phyloP scores from a whole-genome alignment of 2,329 filamentous ascomycete genomes.

The Phaeosphaeriaceae sp. region DNA sequence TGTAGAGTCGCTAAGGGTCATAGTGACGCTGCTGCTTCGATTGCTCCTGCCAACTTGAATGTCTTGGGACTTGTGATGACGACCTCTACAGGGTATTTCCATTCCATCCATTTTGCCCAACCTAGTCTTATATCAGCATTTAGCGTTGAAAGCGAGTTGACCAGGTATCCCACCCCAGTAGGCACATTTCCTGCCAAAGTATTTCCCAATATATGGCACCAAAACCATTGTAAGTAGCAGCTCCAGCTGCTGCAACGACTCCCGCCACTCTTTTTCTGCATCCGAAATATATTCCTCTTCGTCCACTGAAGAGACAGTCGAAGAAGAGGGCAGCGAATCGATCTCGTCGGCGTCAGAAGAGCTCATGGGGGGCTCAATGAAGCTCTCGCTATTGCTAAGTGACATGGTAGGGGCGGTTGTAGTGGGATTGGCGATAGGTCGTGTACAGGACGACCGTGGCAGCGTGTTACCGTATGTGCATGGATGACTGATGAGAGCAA shows the following conservation, averaged over 20 bases:
- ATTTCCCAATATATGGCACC: conserved; percentile 93
- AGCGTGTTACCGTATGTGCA: conserved; percentile 28
- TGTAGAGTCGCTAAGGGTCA: conserved; percentile 18
- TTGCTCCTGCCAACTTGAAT: conserved; percentile 55
- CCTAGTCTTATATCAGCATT: conserved; percentile 60
- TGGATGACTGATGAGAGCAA: conserved; percentile 12
- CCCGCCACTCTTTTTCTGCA: conserved; percentile 93
- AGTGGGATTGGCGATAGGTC: neutral
- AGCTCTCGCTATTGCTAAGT: conserved; percentile 45
- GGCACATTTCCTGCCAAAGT: conserved; percentile 90
- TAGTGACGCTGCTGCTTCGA: conserved; percentile 55
- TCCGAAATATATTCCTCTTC: conserved; percentile 73
- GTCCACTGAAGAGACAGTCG: conserved; percentile 57
- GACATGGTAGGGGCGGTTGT: conserved; percentile 38
- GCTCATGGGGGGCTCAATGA: conserved; percentile 41
- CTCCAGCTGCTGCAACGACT: conserved; percentile 91
- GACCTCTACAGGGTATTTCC: conserved; percentile 86
- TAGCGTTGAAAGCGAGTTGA: neutral
- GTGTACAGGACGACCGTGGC: neutral
- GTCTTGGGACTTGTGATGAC: conserved; percentile 53
- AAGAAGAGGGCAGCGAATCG: conserved; percentile 59
- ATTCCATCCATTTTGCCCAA: conserved; percentile 93
- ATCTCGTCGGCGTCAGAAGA: conserved; percentile 51
- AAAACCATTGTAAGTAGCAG: conserved; percentile 92
- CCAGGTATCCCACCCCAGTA: conserved; percentile 79